A percentile compares a stretch with the other conserved stretches of the same genome.
Evolutionary conservation across 768 basidiomycete species (phyloP).

Genomic region (Boletus sp.): DNA sequence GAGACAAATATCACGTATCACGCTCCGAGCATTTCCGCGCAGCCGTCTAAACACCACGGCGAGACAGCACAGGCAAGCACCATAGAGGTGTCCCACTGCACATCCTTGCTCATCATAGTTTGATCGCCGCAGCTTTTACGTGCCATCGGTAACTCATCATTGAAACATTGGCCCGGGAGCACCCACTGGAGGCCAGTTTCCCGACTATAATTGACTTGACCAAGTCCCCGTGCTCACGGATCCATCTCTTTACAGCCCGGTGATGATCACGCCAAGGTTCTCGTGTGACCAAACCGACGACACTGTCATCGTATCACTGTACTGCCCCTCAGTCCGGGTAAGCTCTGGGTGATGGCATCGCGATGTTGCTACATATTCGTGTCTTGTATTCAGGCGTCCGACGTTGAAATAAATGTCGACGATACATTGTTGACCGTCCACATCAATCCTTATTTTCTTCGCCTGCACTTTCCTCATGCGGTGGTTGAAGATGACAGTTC

Average conservation of each 20-base stretch:
- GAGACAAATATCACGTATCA: not conserved
- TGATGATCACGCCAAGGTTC: conserved; percentile 77
- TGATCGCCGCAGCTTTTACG: not conserved
- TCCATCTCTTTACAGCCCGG: not conserved
- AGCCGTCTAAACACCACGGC: conserved; percentile 5
- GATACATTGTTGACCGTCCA: conserved; percentile 67
- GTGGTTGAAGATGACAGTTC: conserved; percentile 63
- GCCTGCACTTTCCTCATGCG: conserved; percentile 68
- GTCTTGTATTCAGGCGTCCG: conserved; percentile 57
- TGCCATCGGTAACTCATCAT: not conserved
- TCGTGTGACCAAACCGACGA: conserved; percentile 60
- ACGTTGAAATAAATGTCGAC: conserved; percentile 76
- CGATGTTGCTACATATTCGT: conserved; percentile 11
- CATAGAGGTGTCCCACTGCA: not conserved
- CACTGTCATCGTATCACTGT: conserved; percentile 55
- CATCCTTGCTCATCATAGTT: not conserved
- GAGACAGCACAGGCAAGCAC: not conserved
- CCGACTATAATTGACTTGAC: not conserved
- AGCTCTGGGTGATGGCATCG: conserved; percentile 19
- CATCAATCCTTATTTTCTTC: conserved; percentile 82
- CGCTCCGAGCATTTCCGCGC: not conserved
- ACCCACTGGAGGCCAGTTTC: not conserved
- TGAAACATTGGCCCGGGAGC: not conserved
- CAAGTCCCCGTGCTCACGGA: not conserved
- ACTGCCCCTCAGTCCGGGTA: conserved; percentile 73